phyloP scores from a whole-genome alignment of 2,329 filamentous ascomycete genomes.

The Ambrosiella xylebori region DNA sequence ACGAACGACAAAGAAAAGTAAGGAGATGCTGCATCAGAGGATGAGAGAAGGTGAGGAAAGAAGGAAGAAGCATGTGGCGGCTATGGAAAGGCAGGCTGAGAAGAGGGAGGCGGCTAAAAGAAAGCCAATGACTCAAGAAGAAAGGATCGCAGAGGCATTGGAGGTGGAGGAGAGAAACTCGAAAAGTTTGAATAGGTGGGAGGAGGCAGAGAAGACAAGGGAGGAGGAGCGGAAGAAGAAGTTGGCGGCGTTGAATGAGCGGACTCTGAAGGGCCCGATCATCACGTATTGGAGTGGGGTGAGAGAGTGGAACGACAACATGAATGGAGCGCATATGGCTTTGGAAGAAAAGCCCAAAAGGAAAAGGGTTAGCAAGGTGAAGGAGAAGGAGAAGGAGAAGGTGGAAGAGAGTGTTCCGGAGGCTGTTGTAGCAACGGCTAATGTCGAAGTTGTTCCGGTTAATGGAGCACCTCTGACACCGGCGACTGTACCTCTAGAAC shows the following conservation, averaged over 20 bases:
- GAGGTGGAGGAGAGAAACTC: slow-evolving; percentile 71
- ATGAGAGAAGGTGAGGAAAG: slow-evolving; percentile 57
- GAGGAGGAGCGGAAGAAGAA: slow-evolving; percentile 69
- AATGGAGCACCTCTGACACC: neutral
- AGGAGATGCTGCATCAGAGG: slow-evolving; percentile 48
- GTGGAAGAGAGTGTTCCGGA: slow-evolving; percentile 13
- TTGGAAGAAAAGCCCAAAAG: slow-evolving; percentile 42
- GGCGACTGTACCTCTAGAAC: neutral
- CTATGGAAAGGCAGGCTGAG: slow-evolving; percentile 52
- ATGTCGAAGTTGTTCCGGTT: slow-evolving; percentile 5
- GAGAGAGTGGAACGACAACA: slow-evolving; percentile 60
- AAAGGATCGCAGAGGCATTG: slow-evolving; percentile 68
- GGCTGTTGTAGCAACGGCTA: slow-evolving; percentile 4
- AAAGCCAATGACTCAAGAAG: slow-evolving; percentile 69
- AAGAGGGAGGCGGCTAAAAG: slow-evolving; percentile 58
- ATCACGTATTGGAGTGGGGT: slow-evolving; percentile 90
- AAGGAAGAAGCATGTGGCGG: slow-evolving; percentile 50
- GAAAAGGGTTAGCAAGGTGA: slow-evolving; percentile 30
- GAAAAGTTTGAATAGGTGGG: slow-evolving; percentile 85
- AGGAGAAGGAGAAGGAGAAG: slow-evolving; percentile 17
- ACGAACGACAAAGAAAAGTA: slow-evolving; percentile 40
- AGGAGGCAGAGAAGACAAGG: slow-evolving; percentile 76
- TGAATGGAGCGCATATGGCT: slow-evolving; percentile 47
- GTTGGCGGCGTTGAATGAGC: slow-evolving; percentile 72
- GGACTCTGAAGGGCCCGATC: slow-evolving; percentile 73